Percentiles rank a stretch among this genome's conserved stretches.
Conservation (phyloP, 169 alveolate genomes). For the Theileria equi region DNA sequence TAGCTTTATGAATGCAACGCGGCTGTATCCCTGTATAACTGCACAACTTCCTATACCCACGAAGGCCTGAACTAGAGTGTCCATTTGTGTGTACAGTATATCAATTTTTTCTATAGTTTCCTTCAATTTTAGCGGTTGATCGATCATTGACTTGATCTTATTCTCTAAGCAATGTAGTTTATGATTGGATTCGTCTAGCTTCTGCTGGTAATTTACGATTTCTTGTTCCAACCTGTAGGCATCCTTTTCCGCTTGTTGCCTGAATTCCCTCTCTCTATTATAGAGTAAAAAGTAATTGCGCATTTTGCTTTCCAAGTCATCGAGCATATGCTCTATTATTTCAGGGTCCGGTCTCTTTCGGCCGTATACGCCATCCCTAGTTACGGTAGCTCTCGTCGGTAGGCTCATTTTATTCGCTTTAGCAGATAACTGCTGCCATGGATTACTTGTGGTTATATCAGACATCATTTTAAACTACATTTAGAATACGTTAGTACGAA, state of each 20-base stretch:
- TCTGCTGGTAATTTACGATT: slow-evolving; percentile 58
- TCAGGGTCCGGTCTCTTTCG: slow-evolving; percentile 75
- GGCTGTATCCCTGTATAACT: slow-evolving; percentile 68
- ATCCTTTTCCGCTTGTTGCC: slow-evolving; percentile 71
- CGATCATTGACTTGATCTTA: slow-evolving; percentile 72
- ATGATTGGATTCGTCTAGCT: slow-evolving; percentile 63
- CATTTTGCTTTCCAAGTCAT: slow-evolving; percentile 76
- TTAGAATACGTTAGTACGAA: neutral
- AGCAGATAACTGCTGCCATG: slow-evolving; percentile 58
- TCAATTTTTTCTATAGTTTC: slow-evolving; percentile 82
- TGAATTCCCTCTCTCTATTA: slow-evolving; percentile 75
- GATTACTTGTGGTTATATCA: slow-evolving; percentile 6
- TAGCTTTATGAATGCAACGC: slow-evolving; percentile 67
- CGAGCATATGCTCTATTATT: slow-evolving; percentile 77
- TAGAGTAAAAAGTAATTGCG: slow-evolving; percentile 77
- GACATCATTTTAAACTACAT: slow-evolving; percentile 7
- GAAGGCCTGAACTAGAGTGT: slow-evolving; percentile 82
- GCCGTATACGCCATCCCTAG: slow-evolving; percentile 63
- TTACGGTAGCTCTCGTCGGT: slow-evolving; percentile 53
- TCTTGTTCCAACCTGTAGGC: slow-evolving; percentile 77
- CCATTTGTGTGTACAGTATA: slow-evolving; percentile 78
- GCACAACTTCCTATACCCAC: slow-evolving; percentile 84
- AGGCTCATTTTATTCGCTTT: slow-evolving; percentile 34
- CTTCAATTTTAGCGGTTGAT: slow-evolving; percentile 75
- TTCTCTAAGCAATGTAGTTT: slow-evolving; percentile 68